Base-by-base conservation (phyloP, 2,329 filamentous ascomycete species). In the Westerdykella sp. region DNA sequence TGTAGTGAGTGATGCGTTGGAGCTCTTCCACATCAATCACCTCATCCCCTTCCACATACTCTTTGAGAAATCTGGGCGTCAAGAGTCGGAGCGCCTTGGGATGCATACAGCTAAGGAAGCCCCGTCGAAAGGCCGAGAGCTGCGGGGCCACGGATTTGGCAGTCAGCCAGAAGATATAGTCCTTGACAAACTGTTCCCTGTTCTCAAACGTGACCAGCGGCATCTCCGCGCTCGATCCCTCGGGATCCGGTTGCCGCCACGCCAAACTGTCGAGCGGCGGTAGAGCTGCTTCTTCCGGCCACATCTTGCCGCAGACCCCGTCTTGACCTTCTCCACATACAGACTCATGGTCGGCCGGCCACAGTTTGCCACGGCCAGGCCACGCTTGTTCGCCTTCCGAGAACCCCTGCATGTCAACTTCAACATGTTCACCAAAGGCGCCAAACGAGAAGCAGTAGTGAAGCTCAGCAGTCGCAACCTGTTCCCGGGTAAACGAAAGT, bases 121-220 rank as follows among this genome's bases (percentile, higher is more conserved):
- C 93, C 16, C 78, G 77, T 21, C 82, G 75, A 62, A 98, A 95
- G 1, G 91, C 87, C 40, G 80, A 74, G 54, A 83, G 89, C 61
- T 96, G 90, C 0, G 84, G 80, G 0, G 74, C 71, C 34, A 97
- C 75, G 0, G 88, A 93, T 31, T 85, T 76, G 58, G 88, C 79
- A 0, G 86, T 87, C 21, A 96, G 76, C 74, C 89, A 94, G 45
- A 76, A 76, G 51, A 94, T 84, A 64, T 97, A 97, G 65, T 95
- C 87, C 43, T 75, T 78, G 4, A 95, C 82, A 55, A 88, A 98
- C 23, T 80, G 76, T 41, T 82, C 75, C 36, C 89, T 81, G 62
- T 94, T 96, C 31, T 76, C 77, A 53, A 84, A 83, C 0, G 87
- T 95, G 21, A 97, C 88, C n/a, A 87, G 70, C 1, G 79, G 76